Conservation (phyloP, 352 stramenopile species). For the Phytophthora agathidicida region DNA sequence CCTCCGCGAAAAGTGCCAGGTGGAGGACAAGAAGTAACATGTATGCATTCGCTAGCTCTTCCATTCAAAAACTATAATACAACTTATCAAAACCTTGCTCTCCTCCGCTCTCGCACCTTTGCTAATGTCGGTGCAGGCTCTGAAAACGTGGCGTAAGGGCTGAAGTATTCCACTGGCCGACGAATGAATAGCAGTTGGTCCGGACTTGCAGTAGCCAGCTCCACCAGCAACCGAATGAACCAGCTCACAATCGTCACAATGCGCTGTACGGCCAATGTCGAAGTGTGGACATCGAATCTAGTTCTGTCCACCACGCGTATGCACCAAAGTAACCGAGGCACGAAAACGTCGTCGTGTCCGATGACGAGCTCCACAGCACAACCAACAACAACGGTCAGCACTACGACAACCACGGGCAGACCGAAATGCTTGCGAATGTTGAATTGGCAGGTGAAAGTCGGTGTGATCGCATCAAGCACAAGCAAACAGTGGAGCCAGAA, state of each 20-base stretch:
- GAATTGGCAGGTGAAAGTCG: slow-evolving; percentile 14
- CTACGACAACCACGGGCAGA: slow-evolving; percentile 11
- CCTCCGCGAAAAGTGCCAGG: slow-evolving; percentile 49
- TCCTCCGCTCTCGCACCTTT: no score
- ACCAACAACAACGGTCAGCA: slow-evolving; percentile 3
- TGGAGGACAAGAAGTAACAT: slow-evolving; percentile 19
- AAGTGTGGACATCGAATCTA: slow-evolving; percentile 16
- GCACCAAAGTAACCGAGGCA: slow-evolving; percentile 24
- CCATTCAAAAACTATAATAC: neutral
- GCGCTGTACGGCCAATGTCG: slow-evolving; percentile 22
- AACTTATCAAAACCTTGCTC: neutral
- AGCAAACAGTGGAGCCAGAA: slow-evolving; percentile 61
- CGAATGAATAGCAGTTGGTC: slow-evolving; percentile 33
- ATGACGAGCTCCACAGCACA: slow-evolving; percentile 14
- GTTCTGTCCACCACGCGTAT: neutral
- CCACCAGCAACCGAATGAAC: slow-evolving; percentile 22
- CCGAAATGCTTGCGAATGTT: slow-evolving; percentile 22
- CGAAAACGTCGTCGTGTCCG: slow-evolving; percentile 8
- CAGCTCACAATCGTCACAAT: slow-evolving; percentile 32
- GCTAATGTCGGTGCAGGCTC: slow-evolving; percentile 2
- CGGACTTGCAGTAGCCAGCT: slow-evolving; percentile 11
- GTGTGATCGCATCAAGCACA: slow-evolving; percentile 51
- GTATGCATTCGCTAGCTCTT: no score
- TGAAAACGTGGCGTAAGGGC: slow-evolving; percentile 23
- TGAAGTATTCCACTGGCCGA: slow-evolving; percentile 28